Evolutionary conservation across 2,329 filamentous ascomycete species (phyloP).

Genomic region (Arthrobotrys sphaeroides): DNA sequence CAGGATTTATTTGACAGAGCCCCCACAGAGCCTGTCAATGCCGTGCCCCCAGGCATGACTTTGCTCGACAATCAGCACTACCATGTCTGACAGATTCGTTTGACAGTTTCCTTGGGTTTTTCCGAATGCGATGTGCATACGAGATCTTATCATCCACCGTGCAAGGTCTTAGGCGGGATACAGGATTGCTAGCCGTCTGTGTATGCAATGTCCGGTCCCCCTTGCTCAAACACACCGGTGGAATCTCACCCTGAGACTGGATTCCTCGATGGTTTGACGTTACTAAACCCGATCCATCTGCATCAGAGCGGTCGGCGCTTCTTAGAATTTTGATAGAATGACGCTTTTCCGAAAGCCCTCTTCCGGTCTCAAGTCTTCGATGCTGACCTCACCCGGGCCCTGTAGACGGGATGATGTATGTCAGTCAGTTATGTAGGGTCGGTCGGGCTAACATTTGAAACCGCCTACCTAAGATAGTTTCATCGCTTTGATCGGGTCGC

Average conservation of each 20-base stretch:
- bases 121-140: conserved; percentile 38
- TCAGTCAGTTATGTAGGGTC: too few species aligned
- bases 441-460: conserved; percentile 36
- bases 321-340: not conserved
- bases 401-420: not conserved
- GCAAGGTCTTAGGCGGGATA: conserved; percentile 36
- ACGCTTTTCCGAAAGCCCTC: conserved; percentile 49
- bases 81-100: conserved; percentile 29
- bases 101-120: conserved; percentile 34
- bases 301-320: not conserved
- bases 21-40: conserved; percentile 16
- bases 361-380: not conserved
- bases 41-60: conserved; percentile 2
- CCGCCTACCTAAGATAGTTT: conserved; percentile 16
- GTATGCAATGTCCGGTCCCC: conserved; percentile 13
- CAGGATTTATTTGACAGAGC: conserved; percentile 15
- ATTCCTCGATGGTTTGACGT: not conserved
- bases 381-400: conserved; percentile 26
- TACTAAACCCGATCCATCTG: conserved; percentile 20
- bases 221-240: not conserved
- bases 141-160: conserved; percentile 40
- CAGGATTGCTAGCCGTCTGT: conserved; percentile 45
- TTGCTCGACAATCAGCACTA: not conserved
- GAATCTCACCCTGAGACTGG: conserved; percentile 41
- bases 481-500: not conserved